Evolutionary conservation across 164 flowering plant genomes (phyloP).

Genomic region (Umbellularia californica): DNA sequence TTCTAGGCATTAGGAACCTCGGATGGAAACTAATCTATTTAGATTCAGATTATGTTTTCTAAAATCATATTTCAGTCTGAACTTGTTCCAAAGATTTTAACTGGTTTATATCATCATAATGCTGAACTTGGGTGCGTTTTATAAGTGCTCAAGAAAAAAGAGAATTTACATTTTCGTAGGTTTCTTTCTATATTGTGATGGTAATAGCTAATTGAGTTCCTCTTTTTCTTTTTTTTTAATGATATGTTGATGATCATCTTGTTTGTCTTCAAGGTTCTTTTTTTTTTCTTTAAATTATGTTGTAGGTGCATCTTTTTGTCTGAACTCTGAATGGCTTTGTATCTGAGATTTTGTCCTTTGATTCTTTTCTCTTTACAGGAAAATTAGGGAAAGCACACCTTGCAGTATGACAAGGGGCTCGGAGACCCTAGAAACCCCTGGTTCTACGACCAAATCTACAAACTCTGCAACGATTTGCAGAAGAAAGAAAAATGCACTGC

Average conservation of each 20-base stretch:
- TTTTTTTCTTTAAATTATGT: too few relatives aligned
- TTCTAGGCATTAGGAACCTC: too few relatives aligned
- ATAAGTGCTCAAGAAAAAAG: not conserved
- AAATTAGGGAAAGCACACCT: slow-evolving; percentile 79
- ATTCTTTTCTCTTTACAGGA: slow-evolving; percentile 31
- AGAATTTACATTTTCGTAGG: not conserved
- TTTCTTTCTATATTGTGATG: not conserved
- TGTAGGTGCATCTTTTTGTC: not conserved
- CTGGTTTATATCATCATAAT: too few relatives aligned
- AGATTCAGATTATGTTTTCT: too few relatives aligned
- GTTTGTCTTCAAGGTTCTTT: not conserved
- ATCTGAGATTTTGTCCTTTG: not conserved
- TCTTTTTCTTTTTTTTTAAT: not conserved
- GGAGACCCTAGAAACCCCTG: slow-evolving; percentile 45
- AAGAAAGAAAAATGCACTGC: slow-evolving; percentile 27
- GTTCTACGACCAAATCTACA: slow-evolving; percentile 58
- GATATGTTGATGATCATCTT: not conserved
- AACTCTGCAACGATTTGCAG: slow-evolving; percentile 20
- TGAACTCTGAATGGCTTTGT: not conserved
- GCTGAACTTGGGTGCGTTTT: not conserved
- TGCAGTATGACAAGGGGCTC: slow-evolving; percentile 58
- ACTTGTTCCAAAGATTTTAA: too few relatives aligned
- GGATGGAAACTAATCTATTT: too few relatives aligned
- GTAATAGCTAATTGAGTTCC: not conserved
- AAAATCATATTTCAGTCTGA: too few relatives aligned